phyloP scores from a whole-genome alignment of 2,329 filamentous ascomycete species.

The Chrysoporthe puriensis region DNA sequence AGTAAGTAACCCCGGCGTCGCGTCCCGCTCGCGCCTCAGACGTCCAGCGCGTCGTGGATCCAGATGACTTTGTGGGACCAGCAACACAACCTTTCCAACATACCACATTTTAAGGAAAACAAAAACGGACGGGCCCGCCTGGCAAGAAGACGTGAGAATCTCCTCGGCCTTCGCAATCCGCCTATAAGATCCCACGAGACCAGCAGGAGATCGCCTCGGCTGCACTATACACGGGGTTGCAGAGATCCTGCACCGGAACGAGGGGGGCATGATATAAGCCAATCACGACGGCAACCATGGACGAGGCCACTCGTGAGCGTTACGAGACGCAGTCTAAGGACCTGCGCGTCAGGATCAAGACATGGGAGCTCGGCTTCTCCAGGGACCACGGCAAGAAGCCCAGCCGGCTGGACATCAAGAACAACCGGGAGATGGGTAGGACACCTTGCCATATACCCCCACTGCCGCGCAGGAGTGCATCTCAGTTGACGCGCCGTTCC shows the following conservation, averaged over 20 bases:
- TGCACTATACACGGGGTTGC: not conserved
- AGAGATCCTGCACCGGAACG: not conserved
- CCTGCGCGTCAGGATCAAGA: constrained; percentile 72
- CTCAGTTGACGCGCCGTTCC: constrained; percentile 4
- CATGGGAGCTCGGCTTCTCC: constrained; percentile 73
- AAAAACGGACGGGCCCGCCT: not conserved
- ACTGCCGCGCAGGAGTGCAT: not conserved
- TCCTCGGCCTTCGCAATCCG: too few relatives aligned
- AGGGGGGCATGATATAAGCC: constrained; percentile 12
- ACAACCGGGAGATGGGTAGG: constrained; percentile 70
- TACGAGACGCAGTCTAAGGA: constrained; percentile 56
- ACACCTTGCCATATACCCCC: too few relatives aligned
- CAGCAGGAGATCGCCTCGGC: not conserved
- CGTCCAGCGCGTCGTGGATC: not conserved
- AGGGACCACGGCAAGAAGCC: constrained; percentile 69
- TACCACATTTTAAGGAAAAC: not conserved
- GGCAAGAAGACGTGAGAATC: too few relatives aligned
- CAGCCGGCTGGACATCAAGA: constrained; percentile 75
- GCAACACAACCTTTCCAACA: not conserved
- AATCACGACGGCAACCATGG: constrained; percentile 44
- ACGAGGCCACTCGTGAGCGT: constrained; percentile 46
- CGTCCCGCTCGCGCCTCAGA: not conserved
- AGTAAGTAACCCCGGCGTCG: not conserved
- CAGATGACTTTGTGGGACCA: not conserved
- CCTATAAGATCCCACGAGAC: not conserved